phyloP scores from a whole-genome alignment of 495 filamentous ascomycete species.

The Hypoxylon subgilvum region DNA sequence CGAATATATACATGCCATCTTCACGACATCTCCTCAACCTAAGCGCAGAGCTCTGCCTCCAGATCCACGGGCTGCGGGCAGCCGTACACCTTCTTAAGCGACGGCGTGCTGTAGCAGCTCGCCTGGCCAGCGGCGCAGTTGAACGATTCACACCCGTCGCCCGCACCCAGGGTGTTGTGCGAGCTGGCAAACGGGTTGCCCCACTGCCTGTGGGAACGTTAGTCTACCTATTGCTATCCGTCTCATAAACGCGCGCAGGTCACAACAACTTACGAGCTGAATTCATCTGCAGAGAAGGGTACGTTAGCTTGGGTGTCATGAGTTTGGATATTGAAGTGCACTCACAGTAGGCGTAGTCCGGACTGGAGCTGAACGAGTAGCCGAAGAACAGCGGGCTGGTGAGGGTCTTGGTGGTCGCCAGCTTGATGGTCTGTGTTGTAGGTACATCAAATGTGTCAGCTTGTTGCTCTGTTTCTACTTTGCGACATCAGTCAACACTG shows the following conservation, averaged over 20 bases:
- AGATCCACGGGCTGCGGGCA: slow-evolving; percentile 36
- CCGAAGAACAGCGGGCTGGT: slow-evolving; percentile 38
- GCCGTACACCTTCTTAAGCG: slow-evolving; percentile 33
- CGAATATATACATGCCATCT: no score
- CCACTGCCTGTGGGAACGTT: slow-evolving; percentile 11
- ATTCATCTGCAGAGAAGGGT: slow-evolving; percentile 24
- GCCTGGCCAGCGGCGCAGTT: slow-evolving; percentile 27
- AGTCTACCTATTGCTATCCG: not conserved
- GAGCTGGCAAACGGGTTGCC: slow-evolving; percentile 34
- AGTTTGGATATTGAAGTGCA: not conserved
- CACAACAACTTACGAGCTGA: slow-evolving; percentile 18
- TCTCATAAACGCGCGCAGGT: not conserved
- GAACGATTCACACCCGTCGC: slow-evolving; percentile 29
- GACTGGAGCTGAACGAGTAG: slow-evolving; percentile 33
- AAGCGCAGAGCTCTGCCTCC: not conserved
- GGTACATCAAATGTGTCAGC: slow-evolving; percentile 10
- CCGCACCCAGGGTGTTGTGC: slow-evolving; percentile 25
- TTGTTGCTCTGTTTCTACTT: not conserved
- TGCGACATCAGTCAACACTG: not conserved
- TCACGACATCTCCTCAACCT: not conserved
- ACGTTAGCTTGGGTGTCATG: slow-evolving; percentile 14
- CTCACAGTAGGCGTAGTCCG: slow-evolving; percentile 37
- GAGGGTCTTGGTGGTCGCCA: slow-evolving; percentile 43
- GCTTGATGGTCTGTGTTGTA: slow-evolving; percentile 45
- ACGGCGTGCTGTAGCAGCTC: slow-evolving; percentile 32